Percentiles rank a stretch among this genome's conserved stretches.
Evolutionary conservation across 2,329 filamentous ascomycete species (phyloP).

Genomic region (Beauveria asiatica): DNA sequence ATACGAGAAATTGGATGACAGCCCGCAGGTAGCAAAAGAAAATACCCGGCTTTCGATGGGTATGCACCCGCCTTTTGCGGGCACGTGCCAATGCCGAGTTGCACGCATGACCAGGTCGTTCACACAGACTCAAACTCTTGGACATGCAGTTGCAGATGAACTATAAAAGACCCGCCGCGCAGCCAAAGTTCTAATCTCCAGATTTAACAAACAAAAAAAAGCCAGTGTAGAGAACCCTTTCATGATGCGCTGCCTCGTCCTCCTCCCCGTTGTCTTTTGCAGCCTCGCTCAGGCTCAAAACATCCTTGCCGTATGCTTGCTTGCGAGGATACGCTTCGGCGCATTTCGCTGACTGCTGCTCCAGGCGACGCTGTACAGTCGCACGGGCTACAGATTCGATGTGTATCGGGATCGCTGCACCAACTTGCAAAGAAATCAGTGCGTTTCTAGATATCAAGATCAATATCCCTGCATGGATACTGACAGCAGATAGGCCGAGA

Average conservation of each 20-base stretch:
- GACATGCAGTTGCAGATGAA: not conserved
- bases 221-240: not conserved
- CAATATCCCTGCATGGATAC: not conserved
- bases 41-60: no score
- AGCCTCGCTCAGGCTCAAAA: not conserved
- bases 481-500: not conserved
- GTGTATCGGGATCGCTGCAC: not conserved
- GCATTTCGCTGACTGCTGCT: not conserved
- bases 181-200: no score
- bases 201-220: no score
- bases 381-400: not conserved
- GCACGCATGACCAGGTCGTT: not conserved
- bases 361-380: not conserved
- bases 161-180: not conserved
- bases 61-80: no score
- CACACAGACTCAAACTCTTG: not conserved
- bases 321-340: not conserved
- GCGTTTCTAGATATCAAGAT: no score
- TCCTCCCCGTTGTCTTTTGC: not conserved
- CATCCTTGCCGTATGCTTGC: not conserved
- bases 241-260: not conserved
- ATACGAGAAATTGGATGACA: no score
- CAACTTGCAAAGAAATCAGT: not conserved
- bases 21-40: no score
- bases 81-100: not conserved